Evolutionary conservation across 495 filamentous ascomycete species (phyloP).

Genomic region (Pseudoneurospora amorphoporcata): DNA sequence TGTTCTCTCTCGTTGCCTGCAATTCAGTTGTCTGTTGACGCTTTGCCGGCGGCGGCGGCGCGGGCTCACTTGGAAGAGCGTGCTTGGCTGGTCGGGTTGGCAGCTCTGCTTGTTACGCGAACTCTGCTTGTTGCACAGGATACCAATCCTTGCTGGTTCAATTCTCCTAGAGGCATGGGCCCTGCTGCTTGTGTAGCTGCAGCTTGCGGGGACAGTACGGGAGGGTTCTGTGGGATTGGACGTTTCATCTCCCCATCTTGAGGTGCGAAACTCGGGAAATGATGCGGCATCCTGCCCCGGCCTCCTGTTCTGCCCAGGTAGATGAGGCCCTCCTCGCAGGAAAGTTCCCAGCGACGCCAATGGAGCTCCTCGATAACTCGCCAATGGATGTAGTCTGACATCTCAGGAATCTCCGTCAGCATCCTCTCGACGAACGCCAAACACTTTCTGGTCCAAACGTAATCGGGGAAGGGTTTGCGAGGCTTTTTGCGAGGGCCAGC

Average conservation of each 20-base stretch:
- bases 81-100: not conserved
- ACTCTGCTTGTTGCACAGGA: not conserved
- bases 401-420: not conserved
- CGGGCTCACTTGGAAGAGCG: not conserved
- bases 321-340: not conserved
- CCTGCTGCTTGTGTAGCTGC: not conserved
- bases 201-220: not conserved
- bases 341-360: not conserved
- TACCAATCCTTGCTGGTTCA: not conserved
- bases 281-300: not conserved
- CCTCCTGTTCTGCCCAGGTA: not conserved
- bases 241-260: not conserved
- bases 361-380: not conserved
- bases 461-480: not conserved
- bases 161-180: not conserved
- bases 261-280: not conserved
- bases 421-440: not conserved
- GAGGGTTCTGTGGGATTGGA: not conserved
- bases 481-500: not conserved
- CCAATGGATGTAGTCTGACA: not conserved
- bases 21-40: not conserved
- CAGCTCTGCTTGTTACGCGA: not conserved
- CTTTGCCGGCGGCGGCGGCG: not conserved
- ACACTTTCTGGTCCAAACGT: not conserved
- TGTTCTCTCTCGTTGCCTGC: not conserved